Evolutionary conservation across 768 basidiomycete species (phyloP), one percentile per base, ranked within the genome.

Genomic region (Lentinula sp.): DNA sequence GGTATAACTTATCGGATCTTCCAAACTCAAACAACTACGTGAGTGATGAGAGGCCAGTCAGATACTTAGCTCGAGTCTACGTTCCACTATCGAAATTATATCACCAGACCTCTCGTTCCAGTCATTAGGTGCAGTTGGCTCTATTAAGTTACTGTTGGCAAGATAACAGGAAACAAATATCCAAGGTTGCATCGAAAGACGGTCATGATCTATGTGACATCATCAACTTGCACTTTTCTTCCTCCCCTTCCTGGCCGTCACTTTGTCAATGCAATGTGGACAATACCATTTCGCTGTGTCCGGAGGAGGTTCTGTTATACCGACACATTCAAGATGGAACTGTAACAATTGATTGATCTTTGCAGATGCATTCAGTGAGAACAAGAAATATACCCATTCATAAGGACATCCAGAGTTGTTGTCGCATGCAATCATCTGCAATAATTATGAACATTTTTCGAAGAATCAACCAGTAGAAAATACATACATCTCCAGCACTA

Each of bases 391-490:
- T 61, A 86, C 86, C 86, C 87, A 89, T 84, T 89, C 85, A 68
- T 81, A 85, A 4, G 79, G 81, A 73, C 87, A 89, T 16, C 76
- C 74, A 23, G 73, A 74, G 63, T 84, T 80, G 65, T 85, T 85
- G 68, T 88, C 87, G 68, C 87, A 89, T 4, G 82, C 86, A 68
- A 89, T 85, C 87, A 89, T 89, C 82, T 82, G 60, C 8, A 43
- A 37, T 15, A 53, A 16, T 15, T 28, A 37, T 50, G 16, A 43
- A 5, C n/a, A 28, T 18, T 0, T 16, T 46, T 2, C 12, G n/a
- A 48, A 23, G 43, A 42, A 50, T 23, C 33, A 52, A 53, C 39
- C 52, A 60, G 53, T 49, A 51, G 28, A 50, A 37, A 33, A 16
- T 8, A 64, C 76, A 55, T 61, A 82, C 81, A 63, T 87, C 80